Evolutionary conservation across 805 yeast genomes (phyloP), one percentile per base, ranked within the genome.

Genomic region (Wickerhamiella vanderwaltii): DNA sequence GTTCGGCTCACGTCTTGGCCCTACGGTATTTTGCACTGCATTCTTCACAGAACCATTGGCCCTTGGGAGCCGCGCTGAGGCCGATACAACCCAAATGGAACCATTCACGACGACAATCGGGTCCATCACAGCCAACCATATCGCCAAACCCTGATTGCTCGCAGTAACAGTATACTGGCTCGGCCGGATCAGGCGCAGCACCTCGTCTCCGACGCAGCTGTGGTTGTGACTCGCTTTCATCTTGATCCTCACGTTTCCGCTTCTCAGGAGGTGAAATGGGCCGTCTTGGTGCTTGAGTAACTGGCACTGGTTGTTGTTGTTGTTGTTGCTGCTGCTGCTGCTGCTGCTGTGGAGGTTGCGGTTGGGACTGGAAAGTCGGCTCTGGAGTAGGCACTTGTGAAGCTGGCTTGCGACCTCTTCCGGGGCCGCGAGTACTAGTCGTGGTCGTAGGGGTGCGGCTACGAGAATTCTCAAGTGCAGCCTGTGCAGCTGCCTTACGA

Each of bases 41-140:
- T 46, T 76, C 82, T 43, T 77, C 77, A 56, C 88, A 80, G 51
- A 72, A 78, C 88, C 88, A 80, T 53, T 78, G 79, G 9, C 86
- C 86, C 64, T 78, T 81, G 2, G 96, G 97, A 4, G 88, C 73
- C 38, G 85, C 77, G 39, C 78, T 75, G 52, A 86, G 69, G 0
- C 95, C 95, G 32, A 84, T 81, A 61, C 97, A 87, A 13, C 93
- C 93, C 51, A 88, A 66, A 65, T 87, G 97, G 63, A 87, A 87
- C 97, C 97, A 87, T 60, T 87, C 97, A 42, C 85, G 68, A 57
- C 77, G 77, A 65, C 97, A 88, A 45, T 78, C 75, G 26, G 83
- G 87, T 9, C 95, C 96, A 56, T 91, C 98, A 63, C 98, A 91
- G 2, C 94, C 98, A 46, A 91, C 96, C 98, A 91, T 91, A 56